Percentiles rank a stretch among this genome's conserved stretches.
These are phyloP conservation scores for Cercospora zeae-maydis DNA, from an alignment of 2,329 filamentous ascomycete species.

Conservation along the genomic window DNA sequence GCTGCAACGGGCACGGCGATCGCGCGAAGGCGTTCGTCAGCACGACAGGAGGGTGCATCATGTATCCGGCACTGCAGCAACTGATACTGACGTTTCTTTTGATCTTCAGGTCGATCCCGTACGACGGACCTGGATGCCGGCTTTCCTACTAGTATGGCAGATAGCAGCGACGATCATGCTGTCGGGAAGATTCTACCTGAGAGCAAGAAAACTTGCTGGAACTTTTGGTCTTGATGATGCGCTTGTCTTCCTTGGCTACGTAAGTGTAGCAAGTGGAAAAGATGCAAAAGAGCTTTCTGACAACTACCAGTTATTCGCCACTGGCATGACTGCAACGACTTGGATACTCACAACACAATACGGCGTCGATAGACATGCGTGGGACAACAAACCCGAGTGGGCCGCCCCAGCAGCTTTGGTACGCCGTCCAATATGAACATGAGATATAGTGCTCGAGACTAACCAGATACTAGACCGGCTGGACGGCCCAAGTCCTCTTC, in stretches of 20 bases:
- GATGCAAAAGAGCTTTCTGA: not conserved
- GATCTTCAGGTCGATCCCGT: slow-evolving; percentile 14
- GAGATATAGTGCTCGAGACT: not conserved
- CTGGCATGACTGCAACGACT: slow-evolving; percentile 22
- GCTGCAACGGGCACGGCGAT: no score
- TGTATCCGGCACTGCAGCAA: no score
- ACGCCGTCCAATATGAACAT: not conserved
- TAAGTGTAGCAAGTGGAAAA: not conserved
- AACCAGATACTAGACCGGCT: slow-evolving; percentile 15
- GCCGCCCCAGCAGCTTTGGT: slow-evolving; percentile 24
- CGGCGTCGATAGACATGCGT: slow-evolving; percentile 27
- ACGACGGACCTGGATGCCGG: slow-evolving; percentile 26
- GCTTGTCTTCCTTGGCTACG: slow-evolving; percentile 28
- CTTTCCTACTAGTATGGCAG: slow-evolving; percentile 25
- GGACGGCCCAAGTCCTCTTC: slow-evolving; percentile 28
- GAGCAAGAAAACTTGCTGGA: slow-evolving; percentile 22
- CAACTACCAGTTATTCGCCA: slow-evolving; percentile 17
- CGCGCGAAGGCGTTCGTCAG: no score
- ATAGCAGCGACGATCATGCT: slow-evolving; percentile 21
- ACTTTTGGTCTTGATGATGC: slow-evolving; percentile 26
- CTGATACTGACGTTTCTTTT: not conserved
- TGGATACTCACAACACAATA: slow-evolving; percentile 19
- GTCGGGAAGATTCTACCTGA: slow-evolving; percentile 24
- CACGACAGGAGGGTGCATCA: no score
- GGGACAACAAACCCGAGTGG: slow-evolving; percentile 22